Evolutionary conservation across 768 basidiomycete species (phyloP).

Genomic region (Boletus rex-veris): DNA sequence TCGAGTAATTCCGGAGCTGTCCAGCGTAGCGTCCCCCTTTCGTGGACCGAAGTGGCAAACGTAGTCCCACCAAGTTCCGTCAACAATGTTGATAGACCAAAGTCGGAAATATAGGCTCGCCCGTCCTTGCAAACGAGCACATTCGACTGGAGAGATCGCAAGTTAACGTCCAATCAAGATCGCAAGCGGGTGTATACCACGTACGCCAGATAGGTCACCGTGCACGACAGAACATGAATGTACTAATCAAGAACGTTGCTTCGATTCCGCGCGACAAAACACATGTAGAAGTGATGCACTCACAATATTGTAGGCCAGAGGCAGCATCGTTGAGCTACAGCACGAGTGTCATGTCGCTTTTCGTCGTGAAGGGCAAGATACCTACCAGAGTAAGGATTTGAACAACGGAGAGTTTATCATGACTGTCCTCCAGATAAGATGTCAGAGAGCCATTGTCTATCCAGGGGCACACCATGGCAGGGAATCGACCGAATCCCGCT

Average conservation of each 20-base stretch:
- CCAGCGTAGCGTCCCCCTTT: constrained; percentile 30
- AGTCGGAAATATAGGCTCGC: constrained; percentile 34
- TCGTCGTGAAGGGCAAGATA: background rate
- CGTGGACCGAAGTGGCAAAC: constrained; percentile 35
- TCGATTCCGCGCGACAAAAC: background rate
- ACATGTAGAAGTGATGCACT: background rate
- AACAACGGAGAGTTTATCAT: constrained; percentile 4
- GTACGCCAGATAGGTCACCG: constrained; percentile 23
- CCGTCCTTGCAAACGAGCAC: constrained; percentile 13
- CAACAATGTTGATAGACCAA: constrained; percentile 43
- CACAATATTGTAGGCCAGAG: constrained; percentile 21
- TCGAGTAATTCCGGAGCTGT: constrained; percentile 32
- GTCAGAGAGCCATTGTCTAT: constrained; percentile 22
- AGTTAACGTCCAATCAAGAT: background rate
- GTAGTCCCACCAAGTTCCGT: constrained; percentile 36
- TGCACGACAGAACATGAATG: constrained; percentile 17
- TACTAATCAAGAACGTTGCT: constrained; percentile 1
- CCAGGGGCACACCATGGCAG: constrained; percentile 32
- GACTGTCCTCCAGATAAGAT: constrained; percentile 15
- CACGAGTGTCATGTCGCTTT: background rate
- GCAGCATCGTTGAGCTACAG: constrained; percentile 16
- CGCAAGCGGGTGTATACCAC: background rate
- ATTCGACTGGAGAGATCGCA: constrained; percentile 7
- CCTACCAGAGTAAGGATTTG: constrained; percentile 9
- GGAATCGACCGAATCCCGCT: constrained; percentile 25